Conservation (phyloP, 2,329 filamentous ascomycete species). For the Pseudonectria buxi region DNA sequence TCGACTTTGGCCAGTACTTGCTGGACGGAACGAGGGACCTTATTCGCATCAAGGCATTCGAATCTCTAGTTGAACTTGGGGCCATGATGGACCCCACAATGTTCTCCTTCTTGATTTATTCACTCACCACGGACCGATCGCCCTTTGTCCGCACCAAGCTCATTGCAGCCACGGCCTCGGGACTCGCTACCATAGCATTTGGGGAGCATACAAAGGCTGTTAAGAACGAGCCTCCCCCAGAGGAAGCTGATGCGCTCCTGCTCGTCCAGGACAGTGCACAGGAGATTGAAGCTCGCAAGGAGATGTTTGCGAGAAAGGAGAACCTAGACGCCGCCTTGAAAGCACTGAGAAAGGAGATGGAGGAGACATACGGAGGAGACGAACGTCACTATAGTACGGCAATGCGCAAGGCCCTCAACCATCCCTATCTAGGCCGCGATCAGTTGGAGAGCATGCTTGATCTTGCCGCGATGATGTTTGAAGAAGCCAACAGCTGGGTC, state of each 20-base stretch:
- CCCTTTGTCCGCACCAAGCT: conserved; percentile 55
- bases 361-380: conserved; percentile 33
- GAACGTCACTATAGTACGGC: conserved; percentile 34
- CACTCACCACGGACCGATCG: conserved; percentile 55
- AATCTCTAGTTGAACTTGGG: conserved; percentile 57
- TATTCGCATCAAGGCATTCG: conserved; percentile 60
- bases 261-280: conserved; percentile 36
- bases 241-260: conserved; percentile 33
- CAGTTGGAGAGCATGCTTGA: conserved; percentile 38
- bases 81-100: conserved; percentile 49
- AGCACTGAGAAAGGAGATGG: conserved; percentile 38
- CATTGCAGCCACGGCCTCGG: conserved; percentile 52
- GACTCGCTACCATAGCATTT: conserved; percentile 57
- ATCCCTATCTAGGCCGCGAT: conserved; percentile 31
- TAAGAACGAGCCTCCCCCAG: conserved; percentile 31
- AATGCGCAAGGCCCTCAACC: conserved; percentile 37
- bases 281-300: conserved; percentile 51
- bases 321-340: conserved; percentile 52
- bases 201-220: conserved; percentile 48
- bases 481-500: conserved; percentile 36
- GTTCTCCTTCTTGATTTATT: conserved; percentile 49
- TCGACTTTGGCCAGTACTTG: conserved; percentile 57
- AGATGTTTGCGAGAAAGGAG: conserved; percentile 58
- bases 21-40: conserved; percentile 57
- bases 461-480: conserved; percentile 41